Evolutionary conservation across 2,329 filamentous ascomycete species (phyloP).

Genomic region (Anisogramma anomala): DNA sequence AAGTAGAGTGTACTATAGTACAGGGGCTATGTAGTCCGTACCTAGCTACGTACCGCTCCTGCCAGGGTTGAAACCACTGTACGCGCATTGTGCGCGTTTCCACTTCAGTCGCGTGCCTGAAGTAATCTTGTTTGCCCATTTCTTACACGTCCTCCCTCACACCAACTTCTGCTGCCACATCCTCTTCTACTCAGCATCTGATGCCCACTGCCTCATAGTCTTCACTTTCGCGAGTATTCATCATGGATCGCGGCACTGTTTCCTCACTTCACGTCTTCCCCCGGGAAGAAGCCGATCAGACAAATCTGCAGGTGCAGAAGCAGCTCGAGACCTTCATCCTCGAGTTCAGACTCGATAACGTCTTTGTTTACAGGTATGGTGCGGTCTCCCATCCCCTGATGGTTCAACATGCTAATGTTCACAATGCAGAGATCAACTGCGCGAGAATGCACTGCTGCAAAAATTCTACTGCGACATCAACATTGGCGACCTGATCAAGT

Average conservation of each 20-base stretch:
- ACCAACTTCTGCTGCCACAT: background rate
- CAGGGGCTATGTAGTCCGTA: too few relatives aligned
- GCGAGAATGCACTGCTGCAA: slow-evolving; percentile 87
- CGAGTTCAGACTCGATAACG: slow-evolving; percentile 86
- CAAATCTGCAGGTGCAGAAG: slow-evolving; percentile 59
- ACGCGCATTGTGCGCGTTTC: too few relatives aligned
- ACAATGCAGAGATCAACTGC: slow-evolving; percentile 70
- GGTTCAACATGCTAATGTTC: slow-evolving; percentile 7
- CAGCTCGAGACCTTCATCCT: slow-evolving; percentile 85
- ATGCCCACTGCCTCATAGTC: background rate
- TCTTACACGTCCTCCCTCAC: too few relatives aligned
- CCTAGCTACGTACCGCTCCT: too few relatives aligned
- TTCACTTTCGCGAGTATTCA: background rate
- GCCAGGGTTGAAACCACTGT: too few relatives aligned
- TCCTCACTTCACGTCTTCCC: slow-evolving; percentile 74
- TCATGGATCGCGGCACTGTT: slow-evolving; percentile 79
- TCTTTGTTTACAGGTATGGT: slow-evolving; percentile 82
- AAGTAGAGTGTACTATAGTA: too few relatives aligned
- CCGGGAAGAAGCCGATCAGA: slow-evolving; percentile 56
- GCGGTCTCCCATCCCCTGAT: background rate
- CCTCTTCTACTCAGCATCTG: background rate
- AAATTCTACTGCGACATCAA: slow-evolving; percentile 95
- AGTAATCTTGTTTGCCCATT: too few relatives aligned
- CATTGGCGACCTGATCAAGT: slow-evolving; percentile 88
- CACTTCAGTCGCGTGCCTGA: too few relatives aligned